Conservation (phyloP, 139 green algal genomes). For the Chlorella sorokiniana region DNA sequence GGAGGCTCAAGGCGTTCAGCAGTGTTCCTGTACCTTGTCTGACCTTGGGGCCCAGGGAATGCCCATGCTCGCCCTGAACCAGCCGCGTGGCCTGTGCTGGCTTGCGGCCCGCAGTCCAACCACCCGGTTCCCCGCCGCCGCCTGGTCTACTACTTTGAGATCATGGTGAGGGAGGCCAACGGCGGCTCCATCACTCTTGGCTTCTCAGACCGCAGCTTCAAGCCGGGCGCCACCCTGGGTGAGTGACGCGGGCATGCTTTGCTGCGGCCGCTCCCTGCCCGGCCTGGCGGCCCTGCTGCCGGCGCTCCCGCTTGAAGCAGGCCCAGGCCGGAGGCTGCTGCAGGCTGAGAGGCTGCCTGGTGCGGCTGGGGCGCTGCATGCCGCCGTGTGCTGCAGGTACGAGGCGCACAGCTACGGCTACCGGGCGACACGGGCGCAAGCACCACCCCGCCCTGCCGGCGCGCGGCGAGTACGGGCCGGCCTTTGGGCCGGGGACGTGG, state of each 20-base stretch:
- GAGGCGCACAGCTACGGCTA: conserved; percentile 87
- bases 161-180: conserved; percentile 64
- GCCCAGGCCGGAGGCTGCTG: too few relatives aligned
- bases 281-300: too few relatives aligned
- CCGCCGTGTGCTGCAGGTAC: conserved; percentile 54
- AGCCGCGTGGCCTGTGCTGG: too few relatives aligned
- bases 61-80: too few relatives aligned
- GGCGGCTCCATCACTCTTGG: conserved; percentile 73
- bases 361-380: too few relatives aligned
- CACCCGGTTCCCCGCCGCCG: conserved; percentile 59
- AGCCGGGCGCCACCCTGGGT: conserved; percentile 85
- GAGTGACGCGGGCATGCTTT: background rate
- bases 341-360: background rate
- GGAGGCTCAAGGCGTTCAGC: background rate
- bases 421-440: conserved; percentile 87
- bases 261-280: background rate
- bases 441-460: conserved; percentile 50
- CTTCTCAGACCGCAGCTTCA: conserved; percentile 75
- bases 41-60: too few relatives aligned
- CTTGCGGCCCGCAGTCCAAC: conserved; percentile 73
- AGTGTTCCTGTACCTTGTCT: too few relatives aligned
- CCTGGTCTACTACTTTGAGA: conserved; percentile 87
- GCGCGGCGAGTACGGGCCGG: conserved; percentile 78
- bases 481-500: conserved; percentile 69
- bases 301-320: too few relatives aligned